phyloP scores from a whole-genome alignment of 2,329 filamentous ascomycete species.

The Colletotrichum sublineola region DNA sequence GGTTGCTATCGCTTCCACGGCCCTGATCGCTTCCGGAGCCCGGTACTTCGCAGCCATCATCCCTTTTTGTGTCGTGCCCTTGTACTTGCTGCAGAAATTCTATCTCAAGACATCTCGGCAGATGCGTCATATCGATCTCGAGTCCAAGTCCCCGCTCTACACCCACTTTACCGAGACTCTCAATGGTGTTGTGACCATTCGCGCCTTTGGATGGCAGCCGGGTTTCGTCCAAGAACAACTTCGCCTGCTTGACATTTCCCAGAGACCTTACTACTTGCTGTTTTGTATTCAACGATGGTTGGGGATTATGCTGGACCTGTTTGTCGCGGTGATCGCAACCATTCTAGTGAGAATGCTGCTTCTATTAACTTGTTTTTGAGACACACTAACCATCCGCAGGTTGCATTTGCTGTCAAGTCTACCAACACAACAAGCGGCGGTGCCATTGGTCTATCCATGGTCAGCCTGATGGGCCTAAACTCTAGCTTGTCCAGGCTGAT shows the following conservation, averaged over 20 bases:
- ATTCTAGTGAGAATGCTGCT: slow-evolving; percentile 53
- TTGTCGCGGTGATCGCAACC: slow-evolving; percentile 60
- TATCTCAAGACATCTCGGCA: slow-evolving; percentile 60
- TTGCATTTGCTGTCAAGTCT: slow-evolving; percentile 54
- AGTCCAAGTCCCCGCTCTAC: slow-evolving; percentile 55
- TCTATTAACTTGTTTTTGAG: neutral
- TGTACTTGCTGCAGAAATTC: slow-evolving; percentile 52
- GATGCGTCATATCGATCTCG: slow-evolving; percentile 57
- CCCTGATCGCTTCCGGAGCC: slow-evolving; percentile 44
- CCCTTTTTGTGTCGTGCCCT: slow-evolving; percentile 44
- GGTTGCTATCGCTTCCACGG: slow-evolving; percentile 1
- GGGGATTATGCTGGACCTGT: slow-evolving; percentile 62
- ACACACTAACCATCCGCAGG: neutral
- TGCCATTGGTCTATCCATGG: slow-evolving; percentile 46
- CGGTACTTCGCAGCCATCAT: slow-evolving; percentile 49
- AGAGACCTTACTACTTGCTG: slow-evolving; percentile 69
- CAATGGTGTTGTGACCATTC: slow-evolving; percentile 62
- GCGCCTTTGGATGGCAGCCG: slow-evolving; percentile 67
- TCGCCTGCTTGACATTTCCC: slow-evolving; percentile 65
- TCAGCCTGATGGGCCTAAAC: slow-evolving; percentile 51
- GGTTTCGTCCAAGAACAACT: slow-evolving; percentile 59
- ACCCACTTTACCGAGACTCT: slow-evolving; percentile 61
- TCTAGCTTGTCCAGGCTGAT: slow-evolving; percentile 50
- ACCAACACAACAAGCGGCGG: slow-evolving; percentile 15
- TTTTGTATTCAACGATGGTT: slow-evolving; percentile 71